These are phyloP conservation scores for Madurella mycetomatis DNA, from an alignment of 2,329 filamentous ascomycete genomes.

Conservation along the genomic window DNA sequence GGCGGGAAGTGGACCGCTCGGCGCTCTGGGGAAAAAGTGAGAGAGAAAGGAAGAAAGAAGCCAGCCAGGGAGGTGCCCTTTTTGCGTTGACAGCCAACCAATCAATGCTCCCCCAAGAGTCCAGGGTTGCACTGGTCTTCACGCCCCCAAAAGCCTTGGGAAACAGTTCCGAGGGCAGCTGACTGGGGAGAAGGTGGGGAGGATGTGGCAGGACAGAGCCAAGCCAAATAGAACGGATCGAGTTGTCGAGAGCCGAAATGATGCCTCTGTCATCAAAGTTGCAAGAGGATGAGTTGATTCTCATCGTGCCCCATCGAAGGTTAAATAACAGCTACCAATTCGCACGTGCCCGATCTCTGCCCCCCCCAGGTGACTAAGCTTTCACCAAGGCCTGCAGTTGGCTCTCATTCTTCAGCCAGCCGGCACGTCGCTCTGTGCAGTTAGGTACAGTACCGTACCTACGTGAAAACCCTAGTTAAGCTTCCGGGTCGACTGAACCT, in stretches of 20 bases:
- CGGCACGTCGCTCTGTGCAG: background rate
- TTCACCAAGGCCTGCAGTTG: background rate
- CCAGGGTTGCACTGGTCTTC: slow-evolving; percentile 15
- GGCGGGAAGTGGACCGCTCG: slow-evolving; percentile 10
- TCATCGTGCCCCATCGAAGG: too few relatives aligned
- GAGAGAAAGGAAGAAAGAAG: slow-evolving; percentile 20
- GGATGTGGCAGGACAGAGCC: slow-evolving; percentile 7
- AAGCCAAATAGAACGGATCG: background rate
- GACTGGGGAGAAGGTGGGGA: slow-evolving; percentile 13
- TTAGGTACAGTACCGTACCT: too few relatives aligned
- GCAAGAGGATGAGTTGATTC: too few relatives aligned
- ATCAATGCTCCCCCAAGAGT: slow-evolving; percentile 14
- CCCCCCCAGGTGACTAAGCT: background rate
- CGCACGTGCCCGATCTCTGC: background rate
- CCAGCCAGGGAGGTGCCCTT: slow-evolving; percentile 20
- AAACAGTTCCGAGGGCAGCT: slow-evolving; percentile 15
- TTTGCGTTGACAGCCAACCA: slow-evolving; percentile 18
- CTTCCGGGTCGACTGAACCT: background rate
- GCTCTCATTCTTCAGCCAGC: background rate
- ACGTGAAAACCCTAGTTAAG: too few relatives aligned
- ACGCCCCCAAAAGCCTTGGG: slow-evolving; percentile 1
- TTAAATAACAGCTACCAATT: background rate
- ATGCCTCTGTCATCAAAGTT: too few relatives aligned
- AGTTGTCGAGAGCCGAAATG: too few relatives aligned
- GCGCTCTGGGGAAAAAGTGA: slow-evolving; percentile 6